Evolutionary conservation across 1,284 basidiomycete genomes (phyloP), one percentile per base, ranked within the genome.

Genomic region (Rhodotorula mucilaginosa): DNA sequence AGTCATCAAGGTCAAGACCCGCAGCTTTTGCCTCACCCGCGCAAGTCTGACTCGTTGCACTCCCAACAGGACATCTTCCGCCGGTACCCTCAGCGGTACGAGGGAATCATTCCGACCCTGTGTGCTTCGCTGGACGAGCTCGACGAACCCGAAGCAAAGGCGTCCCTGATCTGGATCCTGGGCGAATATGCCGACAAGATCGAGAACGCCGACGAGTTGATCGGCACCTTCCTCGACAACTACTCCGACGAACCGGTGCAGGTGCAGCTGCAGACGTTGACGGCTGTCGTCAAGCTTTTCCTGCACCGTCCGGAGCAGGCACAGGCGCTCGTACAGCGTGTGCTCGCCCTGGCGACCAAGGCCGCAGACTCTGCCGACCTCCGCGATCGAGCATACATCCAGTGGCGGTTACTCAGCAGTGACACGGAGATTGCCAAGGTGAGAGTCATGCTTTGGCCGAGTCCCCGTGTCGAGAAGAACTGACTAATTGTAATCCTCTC

Each of bases 171-270:
- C 79, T 99, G 96, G 96, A 98, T 99, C 78, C 90, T 99, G 67
- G 96, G 96, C 64, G 94, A 98, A 83, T 98, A 99, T 80, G 93
- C 96, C 19, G 91, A 91, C 81, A 93, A 94, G 82, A 98, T 98
- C 77, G 92, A 95, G 78, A 99, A 99, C 77, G 92, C 92, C 15
- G 93, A 92, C 80, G 96, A 98, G 79, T 84, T 98, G 52, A 84
- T 99, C 70, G 87, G 88, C 21, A 89, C 90, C 68, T 98, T 97
- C 79, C 89, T 97, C 46, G 92, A 96, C 75, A 86, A 89, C 2
- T 99, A 98, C 83, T 88, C 86, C 56, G 96, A 99, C 79, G 96
- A 99, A 82, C 90, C 93, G 6, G 92, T 95, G 77, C 73, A 87
- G 90, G 96, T 98, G 5, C 96, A 99, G 87, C 85, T 98, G 49